Evolutionary conservation across 768 basidiomycete genomes (phyloP).

Genomic region (Dioszegia aurantiaca): DNA sequence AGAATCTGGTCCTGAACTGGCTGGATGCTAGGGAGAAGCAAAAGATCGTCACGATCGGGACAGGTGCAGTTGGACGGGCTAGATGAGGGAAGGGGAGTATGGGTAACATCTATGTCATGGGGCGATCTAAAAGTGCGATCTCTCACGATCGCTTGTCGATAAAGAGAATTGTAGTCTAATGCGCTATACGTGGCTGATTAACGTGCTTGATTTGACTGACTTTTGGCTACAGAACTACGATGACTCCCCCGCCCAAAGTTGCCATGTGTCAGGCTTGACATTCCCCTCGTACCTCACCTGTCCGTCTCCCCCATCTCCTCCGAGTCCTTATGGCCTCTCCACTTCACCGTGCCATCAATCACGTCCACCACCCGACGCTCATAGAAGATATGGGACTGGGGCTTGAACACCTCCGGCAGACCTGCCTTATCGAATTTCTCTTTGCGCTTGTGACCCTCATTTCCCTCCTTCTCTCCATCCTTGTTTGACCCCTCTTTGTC

Average conservation of each 20-base stretch:
- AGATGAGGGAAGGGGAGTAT: no score
- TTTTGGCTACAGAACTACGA: not conserved
- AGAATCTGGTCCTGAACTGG: constrained; percentile 41
- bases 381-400: constrained; percentile 43
- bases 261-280: no score
- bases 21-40: constrained; percentile 14
- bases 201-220: no score
- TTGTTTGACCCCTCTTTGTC: constrained; percentile 7
- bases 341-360: constrained; percentile 37
- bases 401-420: constrained; percentile 28
- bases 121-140: no score
- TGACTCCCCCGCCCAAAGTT: no score
- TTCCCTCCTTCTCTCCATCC: not conserved
- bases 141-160: no score
- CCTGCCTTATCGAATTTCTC: constrained; percentile 21
- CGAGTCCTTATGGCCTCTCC: constrained; percentile 35
- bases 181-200: no score
- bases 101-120: no score
- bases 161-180: no score
- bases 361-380: constrained; percentile 36
- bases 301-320: constrained; percentile 37
- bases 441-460: constrained; percentile 18
- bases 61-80: not conserved
- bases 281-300: constrained; percentile 10
- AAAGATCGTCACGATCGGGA: not conserved